phyloP scores from a whole-genome alignment of 2,329 filamentous ascomycete species.

The Madurella fahalii region DNA sequence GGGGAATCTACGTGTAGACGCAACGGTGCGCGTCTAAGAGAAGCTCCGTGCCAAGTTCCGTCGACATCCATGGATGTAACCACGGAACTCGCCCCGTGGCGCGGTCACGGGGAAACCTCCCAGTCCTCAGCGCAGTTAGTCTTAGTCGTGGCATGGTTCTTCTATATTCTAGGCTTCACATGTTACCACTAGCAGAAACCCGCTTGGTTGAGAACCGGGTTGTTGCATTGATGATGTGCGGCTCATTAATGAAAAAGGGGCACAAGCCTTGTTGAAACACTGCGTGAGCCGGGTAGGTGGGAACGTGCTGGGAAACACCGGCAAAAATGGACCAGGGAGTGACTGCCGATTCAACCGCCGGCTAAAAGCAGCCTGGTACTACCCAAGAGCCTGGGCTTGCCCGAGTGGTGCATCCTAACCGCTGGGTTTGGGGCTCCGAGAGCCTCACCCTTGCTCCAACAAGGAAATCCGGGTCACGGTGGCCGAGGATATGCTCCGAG shows the following conservation, averaged over 20 bases:
- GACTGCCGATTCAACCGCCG: conserved; percentile 24
- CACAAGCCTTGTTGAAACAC: conserved; percentile 10
- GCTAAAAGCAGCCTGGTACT: conserved; percentile 20
- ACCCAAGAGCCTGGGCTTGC: conserved; percentile 7
- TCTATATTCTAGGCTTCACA: too few species aligned
- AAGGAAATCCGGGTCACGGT: neutral
- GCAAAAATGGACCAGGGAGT: conserved; percentile 10
- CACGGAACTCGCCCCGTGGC: too few species aligned
- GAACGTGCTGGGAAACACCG: neutral
- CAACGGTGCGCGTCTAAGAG: too few species aligned
- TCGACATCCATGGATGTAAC: too few species aligned
- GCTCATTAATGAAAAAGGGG: conserved; percentile 5
- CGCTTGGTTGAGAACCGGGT: too few species aligned
- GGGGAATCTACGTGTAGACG: too few species aligned
- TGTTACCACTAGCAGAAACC: too few species aligned
- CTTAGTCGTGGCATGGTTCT: too few species aligned
- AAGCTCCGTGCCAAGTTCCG: too few species aligned
- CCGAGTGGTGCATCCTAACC: neutral
- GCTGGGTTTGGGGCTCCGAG: neutral
- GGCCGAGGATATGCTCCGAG: neutral
- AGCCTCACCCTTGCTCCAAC: conserved; percentile 2
- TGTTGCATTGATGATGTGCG: too few species aligned
- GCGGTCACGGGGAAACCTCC: too few species aligned
- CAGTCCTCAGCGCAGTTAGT: too few species aligned
- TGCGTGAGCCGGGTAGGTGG: neutral